phyloP scores from a whole-genome alignment of 768 basidiomycete species.

The Daedalea quercina region DNA sequence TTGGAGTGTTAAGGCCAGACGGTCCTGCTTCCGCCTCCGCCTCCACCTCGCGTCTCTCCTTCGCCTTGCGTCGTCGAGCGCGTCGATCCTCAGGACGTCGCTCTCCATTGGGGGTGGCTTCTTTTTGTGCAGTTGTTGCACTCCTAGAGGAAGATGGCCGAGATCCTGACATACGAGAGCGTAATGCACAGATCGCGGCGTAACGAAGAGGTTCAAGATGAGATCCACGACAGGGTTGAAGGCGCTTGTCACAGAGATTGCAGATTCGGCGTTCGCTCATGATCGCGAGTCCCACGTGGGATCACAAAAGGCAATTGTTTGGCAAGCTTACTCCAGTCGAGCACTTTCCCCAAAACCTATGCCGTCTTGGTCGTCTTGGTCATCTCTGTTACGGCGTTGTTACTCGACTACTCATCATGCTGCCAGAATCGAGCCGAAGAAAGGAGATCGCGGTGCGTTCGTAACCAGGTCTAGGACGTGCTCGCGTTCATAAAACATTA shows the following conservation, averaged over 20 bases:
- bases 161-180: conserved; percentile 1
- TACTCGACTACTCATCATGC: conserved; percentile 11
- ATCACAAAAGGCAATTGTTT: conserved; percentile 1
- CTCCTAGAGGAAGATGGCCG: background rate
- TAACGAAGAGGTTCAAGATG: no score
- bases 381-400: conserved; percentile 6
- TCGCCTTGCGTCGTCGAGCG: background rate
- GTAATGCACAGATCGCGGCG: background rate
- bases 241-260: background rate
- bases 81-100: conserved; percentile 1
- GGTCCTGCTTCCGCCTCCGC: conserved; percentile 3
- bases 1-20: background rate
- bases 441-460: conserved; percentile 23
- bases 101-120: background rate
- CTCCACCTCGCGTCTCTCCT: background rate
- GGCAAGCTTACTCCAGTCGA: no score
- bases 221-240: background rate
- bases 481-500: conserved; percentile 20
- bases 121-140: background rate
- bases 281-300: no score
- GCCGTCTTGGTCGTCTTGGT: no score
- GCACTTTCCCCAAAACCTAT: no score
- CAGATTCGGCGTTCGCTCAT: background rate
- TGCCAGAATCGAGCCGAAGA: conserved; percentile 13
- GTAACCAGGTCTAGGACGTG: background rate